Base-by-base conservation (phyloP, 192 early-diverging fungal species). In the Spizellomyces punctatus region DNA sequence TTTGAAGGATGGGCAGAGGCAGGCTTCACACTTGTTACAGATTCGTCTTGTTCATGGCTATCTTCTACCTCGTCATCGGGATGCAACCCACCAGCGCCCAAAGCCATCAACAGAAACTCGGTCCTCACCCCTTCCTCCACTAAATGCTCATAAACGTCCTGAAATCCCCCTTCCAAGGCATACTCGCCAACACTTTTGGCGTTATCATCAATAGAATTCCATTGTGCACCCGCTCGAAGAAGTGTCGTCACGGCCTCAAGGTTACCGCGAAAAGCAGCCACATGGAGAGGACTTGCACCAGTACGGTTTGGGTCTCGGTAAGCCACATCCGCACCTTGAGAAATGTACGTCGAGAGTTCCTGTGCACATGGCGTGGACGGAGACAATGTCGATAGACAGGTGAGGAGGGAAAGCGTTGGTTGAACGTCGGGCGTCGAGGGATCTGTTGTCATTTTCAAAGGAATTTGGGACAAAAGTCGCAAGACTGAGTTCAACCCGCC, bases 181-280 rank as follows among this genome's bases (percentile, higher is more conserved):
- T 89, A 86, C 66, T 99, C 94, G 10, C 93, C 96, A 0, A 90
- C 94, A 21, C 92, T 91, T 42, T 87, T 85, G 73, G 86, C 85
- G 12, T 85, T 80, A 7, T 81, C 78, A 72, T 96, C 94, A 16
- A 95, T 85, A 19, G 88, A 64, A 80, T 96, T 96, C 89, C 93
- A 96, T 21, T 91, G 92, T 50, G 90, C 88, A 2, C 92, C 90
- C 52, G 36, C 36, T 5, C 43, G 27, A 5, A 81, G 58, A 42
- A 84, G 54, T 8, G 14, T 44, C 41, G 71, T 58, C 4, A 74
- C 67, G 2, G 74, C 67, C 48, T 48, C 74, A 22, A 62, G 8
- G 56, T 64, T 72, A 5, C 76, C 80, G 9, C n/a, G 6, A 14
- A 12, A 19, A 19, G 77, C 77, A 7, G 69, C 71, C 41, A 70